A percentile compares a stretch with the other conserved stretches of the same genome.
These are phyloP conservation scores for Podospora comata DNA, from an alignment of 495 filamentous ascomycete species.

Conservation along the genomic window DNA sequence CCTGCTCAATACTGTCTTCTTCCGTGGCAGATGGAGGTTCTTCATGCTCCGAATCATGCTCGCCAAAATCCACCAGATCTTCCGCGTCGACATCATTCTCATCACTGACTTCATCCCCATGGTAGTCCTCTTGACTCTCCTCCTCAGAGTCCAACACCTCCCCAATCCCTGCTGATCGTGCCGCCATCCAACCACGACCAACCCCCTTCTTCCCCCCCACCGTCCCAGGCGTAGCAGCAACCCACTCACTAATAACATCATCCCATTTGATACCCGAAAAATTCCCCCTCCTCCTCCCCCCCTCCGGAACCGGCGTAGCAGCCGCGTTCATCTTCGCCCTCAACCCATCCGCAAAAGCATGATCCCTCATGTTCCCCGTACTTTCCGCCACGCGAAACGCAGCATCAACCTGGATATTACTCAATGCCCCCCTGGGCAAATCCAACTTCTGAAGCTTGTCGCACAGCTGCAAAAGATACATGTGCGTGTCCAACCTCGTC, in stretches of 20 bases:
- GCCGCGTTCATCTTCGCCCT: slow-evolving; percentile 8
- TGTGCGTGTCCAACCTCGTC: slow-evolving; percentile 12
- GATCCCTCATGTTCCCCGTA: slow-evolving; percentile 43
- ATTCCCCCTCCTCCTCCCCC: not conserved
- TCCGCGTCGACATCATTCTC: not conserved
- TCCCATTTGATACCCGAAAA: slow-evolving; percentile 49
- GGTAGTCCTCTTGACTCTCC: slow-evolving; percentile 6
- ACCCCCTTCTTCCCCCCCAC: not conserved
- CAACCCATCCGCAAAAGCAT: slow-evolving; percentile 43
- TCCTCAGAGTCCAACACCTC: not conserved
- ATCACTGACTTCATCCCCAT: slow-evolving; percentile 3
- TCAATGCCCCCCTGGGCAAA: slow-evolving; percentile 19
- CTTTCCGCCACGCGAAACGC: slow-evolving; percentile 43
- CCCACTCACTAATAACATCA: slow-evolving; percentile 55
- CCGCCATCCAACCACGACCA: not conserved
- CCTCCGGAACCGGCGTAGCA: slow-evolving; percentile 9
- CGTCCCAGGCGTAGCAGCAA: slow-evolving; percentile 27
- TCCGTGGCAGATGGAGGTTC: not conserved
- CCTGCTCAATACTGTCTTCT: not conserved
- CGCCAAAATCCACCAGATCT: not conserved
- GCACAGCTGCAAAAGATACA: slow-evolving; percentile 25
- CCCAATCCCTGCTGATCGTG: not conserved
- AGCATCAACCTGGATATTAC: slow-evolving; percentile 27
- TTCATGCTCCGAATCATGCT: not conserved
- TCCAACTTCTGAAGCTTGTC: slow-evolving; percentile 27